Evolutionary conservation across 164 flowering plant genomes (phyloP).

Genomic region (Vitis riparia): DNA sequence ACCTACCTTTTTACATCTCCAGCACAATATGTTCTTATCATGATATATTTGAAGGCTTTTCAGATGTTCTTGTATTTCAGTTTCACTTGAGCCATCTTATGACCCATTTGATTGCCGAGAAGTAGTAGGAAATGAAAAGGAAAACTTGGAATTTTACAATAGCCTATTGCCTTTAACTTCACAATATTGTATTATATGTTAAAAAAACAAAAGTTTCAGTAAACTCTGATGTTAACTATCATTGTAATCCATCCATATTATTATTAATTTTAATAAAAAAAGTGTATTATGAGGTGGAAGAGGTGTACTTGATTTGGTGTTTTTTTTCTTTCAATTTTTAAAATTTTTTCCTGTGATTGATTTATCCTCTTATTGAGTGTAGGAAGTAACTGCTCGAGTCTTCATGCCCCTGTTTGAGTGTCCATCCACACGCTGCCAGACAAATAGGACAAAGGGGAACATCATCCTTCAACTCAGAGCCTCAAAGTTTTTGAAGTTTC

Average conservation of each 20-base stretch:
- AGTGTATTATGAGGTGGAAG: background rate
- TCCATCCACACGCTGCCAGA: conserved; percentile 71
- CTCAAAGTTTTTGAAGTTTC: conserved; percentile 94
- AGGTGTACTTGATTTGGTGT: background rate
- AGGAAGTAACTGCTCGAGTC: conserved; percentile 95
- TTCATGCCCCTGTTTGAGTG: conserved; percentile 98
- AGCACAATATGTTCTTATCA: background rate
- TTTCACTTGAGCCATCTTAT: no score
- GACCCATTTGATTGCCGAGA: background rate
- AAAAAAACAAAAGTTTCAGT: no score
- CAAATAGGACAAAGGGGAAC: conserved; percentile 73
- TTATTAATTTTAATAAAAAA: no score
- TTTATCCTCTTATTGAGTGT: conserved; percentile 9
- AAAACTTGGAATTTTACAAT: background rate
- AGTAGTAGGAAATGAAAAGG: background rate
- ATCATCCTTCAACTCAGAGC: conserved; percentile 96
- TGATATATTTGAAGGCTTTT: no score
- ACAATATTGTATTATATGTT: no score
- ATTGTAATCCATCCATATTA: no score
- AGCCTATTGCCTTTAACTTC: no score
- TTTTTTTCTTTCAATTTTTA: background rate
- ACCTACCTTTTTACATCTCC: background rate
- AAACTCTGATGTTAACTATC: no score
- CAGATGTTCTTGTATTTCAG: no score
- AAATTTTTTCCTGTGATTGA: background rate